Evolutionary conservation across 352 stramenopile species (phyloP).

Genomic region (Phytophthora idaei): DNA sequence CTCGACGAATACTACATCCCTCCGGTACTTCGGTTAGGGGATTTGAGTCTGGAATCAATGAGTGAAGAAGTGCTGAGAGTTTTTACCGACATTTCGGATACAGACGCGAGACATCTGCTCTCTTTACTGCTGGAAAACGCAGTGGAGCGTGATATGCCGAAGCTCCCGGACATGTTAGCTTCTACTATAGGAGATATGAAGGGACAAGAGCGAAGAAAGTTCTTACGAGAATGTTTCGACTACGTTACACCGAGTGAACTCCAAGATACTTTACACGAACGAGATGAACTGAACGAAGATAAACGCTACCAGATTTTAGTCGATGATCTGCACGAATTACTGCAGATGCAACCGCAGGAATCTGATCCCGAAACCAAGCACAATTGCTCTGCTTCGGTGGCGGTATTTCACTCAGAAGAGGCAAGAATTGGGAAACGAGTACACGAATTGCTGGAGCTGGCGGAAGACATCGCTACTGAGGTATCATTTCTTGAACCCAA

Average conservation of each 20-base stretch:
- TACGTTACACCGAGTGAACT: constrained; percentile 55
- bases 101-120: constrained; percentile 49
- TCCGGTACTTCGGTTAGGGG: constrained; percentile 35
- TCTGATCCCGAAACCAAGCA: neutral
- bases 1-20: constrained; percentile 26
- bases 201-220: constrained; percentile 45
- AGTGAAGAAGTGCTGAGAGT: constrained; percentile 53
- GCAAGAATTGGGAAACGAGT: constrained; percentile 53
- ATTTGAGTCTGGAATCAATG: constrained; percentile 55
- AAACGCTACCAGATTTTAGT: constrained; percentile 59
- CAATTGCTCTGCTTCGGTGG: constrained; percentile 4
- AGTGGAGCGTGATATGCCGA: constrained; percentile 40
- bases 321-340: constrained; percentile 51
- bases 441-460: constrained; percentile 59
- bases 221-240: constrained; percentile 68
- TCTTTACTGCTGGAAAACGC: constrained; percentile 45
- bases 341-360: constrained; percentile 26
- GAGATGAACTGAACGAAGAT: constrained; percentile 64
- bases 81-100: constrained; percentile 43
- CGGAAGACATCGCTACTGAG: constrained; percentile 62
- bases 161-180: constrained; percentile 48
- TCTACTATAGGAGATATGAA: constrained; percentile 50
- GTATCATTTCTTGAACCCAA: constrained; percentile 41
- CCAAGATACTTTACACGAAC: constrained; percentile 51
- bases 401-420: constrained; percentile 62